Base-by-base conservation (phyloP, 352 stramenopile species). In the Phytophthora litchii region DNA sequence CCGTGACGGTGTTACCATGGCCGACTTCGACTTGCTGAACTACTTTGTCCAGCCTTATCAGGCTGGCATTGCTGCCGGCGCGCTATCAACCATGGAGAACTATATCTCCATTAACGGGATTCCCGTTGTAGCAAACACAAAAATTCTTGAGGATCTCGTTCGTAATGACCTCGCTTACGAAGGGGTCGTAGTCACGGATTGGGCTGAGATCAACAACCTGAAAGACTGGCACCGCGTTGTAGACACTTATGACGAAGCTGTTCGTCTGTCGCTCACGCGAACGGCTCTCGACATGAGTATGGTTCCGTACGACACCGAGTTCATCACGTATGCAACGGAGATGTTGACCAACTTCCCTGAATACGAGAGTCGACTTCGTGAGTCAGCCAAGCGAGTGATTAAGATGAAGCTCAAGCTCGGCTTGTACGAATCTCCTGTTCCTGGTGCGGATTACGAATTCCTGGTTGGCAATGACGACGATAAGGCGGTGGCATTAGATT, bases 21-120 rank as follows among this genome's bases (percentile, higher is more conserved):
- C 70, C 0, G 74, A 89, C 52, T 91, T 70, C 54, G 76, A 92
- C 34, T 37, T 92, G 37, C 74, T 91, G 34, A 92, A 92, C 54
- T 88, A 88, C 56, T 91, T 92, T 32, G 70, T 86, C 9, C 84
- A 72, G 7, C 70, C 88, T 0, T 97, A 92, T 50, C 64, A 87
- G 20, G 73, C 81, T 0, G 86, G 77, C 1, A 78, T 94, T 11
- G 70, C 88, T 3, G 73, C 89, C n/a, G 82, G 79, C 3, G 83
- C 79, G 7, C 72, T 91, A 52, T 91, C 91, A 0, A 81, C 90
- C 0, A 98, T 98, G 94, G 90, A 97, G 67, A 93, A 64, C 47
- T 98, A 98, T 70, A 86, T 85, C 31, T 88, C 95, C 54, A 49
- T 95, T 17, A 96, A 96, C 47, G 88, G 86, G 13, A 76, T 96